phyloP scores from a whole-genome alignment of 2,329 filamentous ascomycete species.

The Xylariaceae sp. region DNA sequence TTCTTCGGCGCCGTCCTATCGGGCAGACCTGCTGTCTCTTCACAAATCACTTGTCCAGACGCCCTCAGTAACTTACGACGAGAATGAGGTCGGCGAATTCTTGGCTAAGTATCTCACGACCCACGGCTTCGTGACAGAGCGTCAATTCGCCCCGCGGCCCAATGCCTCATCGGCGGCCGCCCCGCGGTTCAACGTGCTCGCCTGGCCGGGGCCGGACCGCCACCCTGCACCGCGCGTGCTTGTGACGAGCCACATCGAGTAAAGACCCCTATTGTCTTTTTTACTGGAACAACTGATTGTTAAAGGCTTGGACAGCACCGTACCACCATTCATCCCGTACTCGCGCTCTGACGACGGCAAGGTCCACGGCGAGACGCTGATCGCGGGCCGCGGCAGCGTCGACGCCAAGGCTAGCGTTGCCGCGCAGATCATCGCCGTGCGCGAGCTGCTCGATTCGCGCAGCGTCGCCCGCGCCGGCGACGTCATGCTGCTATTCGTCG shows the following conservation, averaged over 20 bases:
- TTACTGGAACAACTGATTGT: no score
- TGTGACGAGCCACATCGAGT: constrained; percentile 82
- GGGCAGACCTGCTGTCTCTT: constrained; percentile 55
- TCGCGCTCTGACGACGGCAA: constrained; percentile 39
- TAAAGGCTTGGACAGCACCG: no score
- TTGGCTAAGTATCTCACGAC: constrained; percentile 57
- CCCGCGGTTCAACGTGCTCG: constrained; percentile 67
- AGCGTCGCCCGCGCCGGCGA: constrained; percentile 42
- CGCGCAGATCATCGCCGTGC: constrained; percentile 63
- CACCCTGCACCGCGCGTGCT: constrained; percentile 50
- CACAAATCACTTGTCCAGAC: constrained; percentile 70
- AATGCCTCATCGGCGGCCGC: neutral
- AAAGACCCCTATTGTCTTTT: no score
- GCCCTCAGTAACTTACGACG: constrained; percentile 63
- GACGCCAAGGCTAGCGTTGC: constrained; percentile 66
- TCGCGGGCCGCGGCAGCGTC: constrained; percentile 67
- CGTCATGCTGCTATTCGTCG: constrained; percentile 58
- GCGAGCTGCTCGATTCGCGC: constrained; percentile 38
- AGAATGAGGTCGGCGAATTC: constrained; percentile 60
- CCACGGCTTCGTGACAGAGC: constrained; percentile 35
- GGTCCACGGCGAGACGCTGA: constrained; percentile 39
- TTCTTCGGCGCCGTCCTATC: constrained; percentile 28
- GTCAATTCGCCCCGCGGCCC: constrained; percentile 32
- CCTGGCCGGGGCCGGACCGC: constrained; percentile 47
- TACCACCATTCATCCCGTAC: constrained; percentile 67